phyloP scores from a whole-genome alignment of 345 rosid genomes.

The Aegle marmelos region DNA sequence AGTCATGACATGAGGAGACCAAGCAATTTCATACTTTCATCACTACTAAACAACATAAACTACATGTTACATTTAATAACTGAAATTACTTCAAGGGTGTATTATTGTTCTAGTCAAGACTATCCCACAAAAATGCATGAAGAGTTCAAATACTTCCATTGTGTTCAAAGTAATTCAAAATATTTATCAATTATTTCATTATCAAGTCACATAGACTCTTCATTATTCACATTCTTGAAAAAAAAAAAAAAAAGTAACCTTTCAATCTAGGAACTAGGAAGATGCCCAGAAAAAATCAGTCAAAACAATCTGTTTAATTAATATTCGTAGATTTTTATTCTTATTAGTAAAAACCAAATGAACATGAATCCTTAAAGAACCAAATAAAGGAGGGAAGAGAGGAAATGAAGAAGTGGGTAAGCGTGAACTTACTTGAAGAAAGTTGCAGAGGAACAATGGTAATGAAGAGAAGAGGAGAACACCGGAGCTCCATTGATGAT shows the following conservation, averaged over 20 bases:
- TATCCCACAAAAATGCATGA: background rate
- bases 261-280: too few relatives aligned
- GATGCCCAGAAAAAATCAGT: background rate
- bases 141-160: background rate
- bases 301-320: background rate
- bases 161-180: background rate
- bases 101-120: background rate
- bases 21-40: background rate
- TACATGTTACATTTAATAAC: background rate
- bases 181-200: background rate
- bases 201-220: background rate
- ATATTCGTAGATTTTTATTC: background rate
- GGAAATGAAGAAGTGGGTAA: constrained; percentile 11
- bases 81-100: background rate
- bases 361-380: background rate
- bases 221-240: background rate
- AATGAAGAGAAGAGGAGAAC: constrained; percentile 11
- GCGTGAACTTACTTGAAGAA: constrained; percentile 22
- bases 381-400: background rate
- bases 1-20: background rate
- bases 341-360: background rate
- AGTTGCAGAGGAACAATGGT: constrained; percentile 19
- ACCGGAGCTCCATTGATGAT: constrained; percentile 19
- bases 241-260: too few relatives aligned
- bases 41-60: background rate